Conservation (phyloP, 2,329 filamentous ascomycete species). For the Fusarium verrucosum region DNA sequence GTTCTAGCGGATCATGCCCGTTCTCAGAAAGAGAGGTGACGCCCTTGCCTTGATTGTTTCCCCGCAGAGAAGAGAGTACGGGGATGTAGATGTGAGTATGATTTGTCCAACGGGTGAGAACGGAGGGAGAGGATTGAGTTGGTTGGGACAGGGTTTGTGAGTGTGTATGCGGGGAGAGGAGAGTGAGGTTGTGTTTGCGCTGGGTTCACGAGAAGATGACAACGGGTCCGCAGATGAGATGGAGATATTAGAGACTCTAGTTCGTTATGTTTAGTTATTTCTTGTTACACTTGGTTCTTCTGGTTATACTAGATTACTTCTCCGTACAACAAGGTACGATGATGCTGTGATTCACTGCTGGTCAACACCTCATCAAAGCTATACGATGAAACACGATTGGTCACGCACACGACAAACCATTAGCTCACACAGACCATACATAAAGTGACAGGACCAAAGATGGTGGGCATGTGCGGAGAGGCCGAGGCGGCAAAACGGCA, state of each 20-base stretch:
- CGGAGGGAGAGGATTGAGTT: slow-evolving; percentile 13
- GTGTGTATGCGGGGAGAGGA: slow-evolving; percentile 9
- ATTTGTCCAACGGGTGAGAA: slow-evolving; percentile 18
- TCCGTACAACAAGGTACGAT: not conserved
- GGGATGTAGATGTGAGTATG: not conserved
- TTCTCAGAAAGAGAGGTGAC: slow-evolving; percentile 14
- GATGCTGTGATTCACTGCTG: slow-evolving; percentile 11
- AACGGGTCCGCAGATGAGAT: slow-evolving; percentile 4
- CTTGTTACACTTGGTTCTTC: not conserved
- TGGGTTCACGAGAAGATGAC: too few relatives aligned
- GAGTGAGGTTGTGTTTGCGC: too few relatives aligned
- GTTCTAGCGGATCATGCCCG: slow-evolving; percentile 16
- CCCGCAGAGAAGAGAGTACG: slow-evolving; percentile 9
- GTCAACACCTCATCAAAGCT: not conserved
- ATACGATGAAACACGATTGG: slow-evolving; percentile 8
- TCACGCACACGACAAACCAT: not conserved
- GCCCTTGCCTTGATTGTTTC: slow-evolving; percentile 17
- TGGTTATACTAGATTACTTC: not conserved
- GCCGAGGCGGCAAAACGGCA: slow-evolving; percentile 39
- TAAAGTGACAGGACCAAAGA: not conserved
- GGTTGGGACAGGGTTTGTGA: not conserved
- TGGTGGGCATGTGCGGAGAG: slow-evolving; percentile 34
- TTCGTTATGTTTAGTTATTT: too few relatives aligned
- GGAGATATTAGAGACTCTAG: too few relatives aligned
- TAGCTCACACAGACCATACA: not conserved